Evolutionary conservation across 306 rosid genomes (phyloP), one percentile per base, ranked within the genome.

Genomic region (Luffa aegyptiaca): DNA sequence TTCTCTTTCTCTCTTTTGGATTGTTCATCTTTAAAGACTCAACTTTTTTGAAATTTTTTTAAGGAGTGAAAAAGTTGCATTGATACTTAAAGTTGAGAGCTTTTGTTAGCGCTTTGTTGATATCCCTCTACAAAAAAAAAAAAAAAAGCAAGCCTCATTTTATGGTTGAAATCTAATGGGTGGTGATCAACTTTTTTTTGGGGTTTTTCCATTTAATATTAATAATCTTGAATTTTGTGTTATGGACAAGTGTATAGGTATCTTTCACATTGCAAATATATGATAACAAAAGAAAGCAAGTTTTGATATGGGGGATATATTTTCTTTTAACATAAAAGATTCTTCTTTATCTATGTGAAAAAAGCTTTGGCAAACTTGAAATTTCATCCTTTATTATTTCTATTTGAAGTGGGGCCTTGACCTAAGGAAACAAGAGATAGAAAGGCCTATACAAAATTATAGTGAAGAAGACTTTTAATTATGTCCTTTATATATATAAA

Each of bases 1-100:
- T 56, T 33, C n/a, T 69, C 75, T 69, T 17, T 42, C 52, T 8
- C 2, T 44, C 12, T 44, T 69, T 20, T 69, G 33, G 72, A 16
- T 70, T 71, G 57, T 71, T 71, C 56, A 6, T 21, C 53, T 69
- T 69, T 41, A 69, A 69, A 42, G 75, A 44, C 51, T 44, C 36
- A 52, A 82, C 70, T 78, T 79, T 79, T 76, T 65, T 73, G 74
- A 77, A 78, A 17, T 80, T 73, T 66, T 37, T 65, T 5, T 65
- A 14, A 61, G 81, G 73, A 80, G 81, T 70, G 76, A 70, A 70
- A 72, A 72, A 48, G 77, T 46, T 13, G 77, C 17, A 46, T 72
- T 72, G 77, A 48, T 72, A 46, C 77, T 72, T 72, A 72, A 72
- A 72, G 77, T 48, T 48, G 42, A 48, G 59, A 45, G 59, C 58